Percentiles rank a stretch among this genome's conserved stretches.
Conservation (phyloP, 805 yeast genomes). For the Saturnispora diversa region DNA sequence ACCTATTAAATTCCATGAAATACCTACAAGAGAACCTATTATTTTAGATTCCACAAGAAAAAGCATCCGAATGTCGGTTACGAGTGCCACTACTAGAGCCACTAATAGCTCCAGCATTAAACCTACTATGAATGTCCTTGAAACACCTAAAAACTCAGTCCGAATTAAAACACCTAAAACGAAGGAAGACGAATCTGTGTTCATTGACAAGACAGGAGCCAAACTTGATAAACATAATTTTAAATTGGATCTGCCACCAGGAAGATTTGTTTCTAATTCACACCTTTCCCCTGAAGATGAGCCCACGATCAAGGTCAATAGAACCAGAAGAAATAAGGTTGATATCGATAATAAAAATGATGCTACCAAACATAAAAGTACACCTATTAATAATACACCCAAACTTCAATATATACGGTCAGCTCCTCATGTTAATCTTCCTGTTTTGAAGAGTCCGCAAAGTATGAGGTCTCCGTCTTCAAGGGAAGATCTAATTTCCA, state of each 20-base stretch:
- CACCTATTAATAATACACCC: neutral
- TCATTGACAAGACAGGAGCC: slow-evolving; percentile 13
- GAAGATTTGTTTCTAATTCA: slow-evolving; percentile 3
- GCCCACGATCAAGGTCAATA: slow-evolving; percentile 25
- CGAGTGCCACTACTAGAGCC: neutral
- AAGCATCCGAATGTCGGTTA: slow-evolving; percentile 19
- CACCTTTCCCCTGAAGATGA: slow-evolving; percentile 17
- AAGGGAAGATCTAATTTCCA: slow-evolving; percentile 14
- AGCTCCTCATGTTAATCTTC: slow-evolving; percentile 2
- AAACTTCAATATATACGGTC: neutral
- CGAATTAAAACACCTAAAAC: neutral
- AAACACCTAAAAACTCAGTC: slow-evolving; percentile 6
- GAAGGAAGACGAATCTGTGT: slow-evolving; percentile 17
- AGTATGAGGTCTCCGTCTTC: slow-evolving; percentile 9
- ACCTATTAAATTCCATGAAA: slow-evolving; percentile 28
- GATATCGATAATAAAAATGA: neutral
- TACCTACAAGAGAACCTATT: slow-evolving; percentile 29
- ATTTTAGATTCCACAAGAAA: slow-evolving; percentile 25
- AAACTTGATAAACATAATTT: slow-evolving; percentile 5
- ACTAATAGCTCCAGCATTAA: slow-evolving; percentile 2
- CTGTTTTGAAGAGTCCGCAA: slow-evolving; percentile 4
- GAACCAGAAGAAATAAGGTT: no score
- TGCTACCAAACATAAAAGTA: neutral
- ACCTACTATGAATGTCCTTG: neutral
- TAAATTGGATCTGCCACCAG: slow-evolving; percentile 20